Base-by-base conservation (phyloP, 106 monocot genomes). In the Triglochin maritima region DNA sequence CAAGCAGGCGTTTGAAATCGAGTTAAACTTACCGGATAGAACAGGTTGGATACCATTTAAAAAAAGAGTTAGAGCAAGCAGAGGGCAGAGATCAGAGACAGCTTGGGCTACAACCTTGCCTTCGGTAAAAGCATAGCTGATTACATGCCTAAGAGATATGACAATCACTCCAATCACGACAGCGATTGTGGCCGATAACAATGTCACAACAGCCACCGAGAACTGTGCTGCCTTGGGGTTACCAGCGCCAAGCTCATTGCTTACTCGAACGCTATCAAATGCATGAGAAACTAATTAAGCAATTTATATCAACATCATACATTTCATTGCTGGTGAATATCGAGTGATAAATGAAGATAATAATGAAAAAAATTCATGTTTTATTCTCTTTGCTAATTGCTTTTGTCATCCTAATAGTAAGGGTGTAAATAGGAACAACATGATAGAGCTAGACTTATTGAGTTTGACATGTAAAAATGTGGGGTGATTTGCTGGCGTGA, bases 11-110 rank as follows among this genome's bases (percentile, higher is more conserved):
- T 9, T 44, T 45, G 3, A 44, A n/a, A 9, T 67, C 29, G 1
- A 0, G 29, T 29, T 29, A 29, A 29, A 6, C 60, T 78, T 52
- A 84, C 89, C 94, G 3, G 89, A 87, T 11, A 89, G 41, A 2
- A 94, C 89, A 2, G 86, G 89, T 50, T 94, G 94, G 57, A 94
- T 79, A 29, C 94, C 89, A 11, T 89, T 94, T 59, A 94, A 89
- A 69, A 84, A 60, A 45, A 94, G 69, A 13, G 94, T 85, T 78
- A 81, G 46, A 3, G 82, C 82, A 5, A 94, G 89, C 57, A 89
- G 64, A 4, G 94, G 94, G 60, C 71, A 72, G 63, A 94, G 86
- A 7, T 94, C 89, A 2, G 89, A 84, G 51, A 94, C 94, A 4
- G 89, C 94, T 4, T 48, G 49, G 50, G 94, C 79, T 7, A 94